phyloP scores from a whole-genome alignment of 179 eudicot genomes.

The Heliamphora pulchella region DNA sequence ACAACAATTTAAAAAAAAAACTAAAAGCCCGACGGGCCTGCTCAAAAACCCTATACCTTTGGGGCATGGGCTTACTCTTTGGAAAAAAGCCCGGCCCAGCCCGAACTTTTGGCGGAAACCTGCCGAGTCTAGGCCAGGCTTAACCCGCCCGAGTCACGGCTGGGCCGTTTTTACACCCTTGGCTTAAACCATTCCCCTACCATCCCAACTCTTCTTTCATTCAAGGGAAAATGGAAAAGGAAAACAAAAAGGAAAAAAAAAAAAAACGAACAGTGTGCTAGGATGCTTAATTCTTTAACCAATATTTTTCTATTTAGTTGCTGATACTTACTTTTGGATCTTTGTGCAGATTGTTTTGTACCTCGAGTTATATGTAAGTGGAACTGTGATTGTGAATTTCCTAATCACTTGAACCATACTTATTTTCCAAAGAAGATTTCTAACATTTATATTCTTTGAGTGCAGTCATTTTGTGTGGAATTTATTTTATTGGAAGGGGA shows the following conservation, averaged over 20 bases:
- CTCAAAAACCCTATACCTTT: no score
- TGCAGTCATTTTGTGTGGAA: conserved; percentile 89
- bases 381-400: not conserved
- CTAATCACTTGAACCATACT: not conserved
- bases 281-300: not conserved
- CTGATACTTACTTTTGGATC: conserved; percentile 22
- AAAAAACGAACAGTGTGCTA: not conserved
- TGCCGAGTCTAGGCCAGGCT: no score
- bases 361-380: conserved; percentile 83
- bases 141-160: no score
- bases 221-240: not conserved
- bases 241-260: no score
- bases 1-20: no score
- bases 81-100: no score
- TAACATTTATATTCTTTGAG: not conserved
- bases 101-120: no score
- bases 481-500: conserved; percentile 84
- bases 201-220: not conserved
- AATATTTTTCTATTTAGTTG: conserved; percentile 1
- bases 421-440: not conserved
- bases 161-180: no score
- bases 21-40: no score
- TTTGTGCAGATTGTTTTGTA: conserved; percentile 70
- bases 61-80: no score
- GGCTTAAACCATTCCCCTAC: not conserved